Evolutionary conservation across 139 green algal genomes (phyloP), one percentile per base, ranked within the genome.

Genomic region (Haematococcus lacustris): DNA sequence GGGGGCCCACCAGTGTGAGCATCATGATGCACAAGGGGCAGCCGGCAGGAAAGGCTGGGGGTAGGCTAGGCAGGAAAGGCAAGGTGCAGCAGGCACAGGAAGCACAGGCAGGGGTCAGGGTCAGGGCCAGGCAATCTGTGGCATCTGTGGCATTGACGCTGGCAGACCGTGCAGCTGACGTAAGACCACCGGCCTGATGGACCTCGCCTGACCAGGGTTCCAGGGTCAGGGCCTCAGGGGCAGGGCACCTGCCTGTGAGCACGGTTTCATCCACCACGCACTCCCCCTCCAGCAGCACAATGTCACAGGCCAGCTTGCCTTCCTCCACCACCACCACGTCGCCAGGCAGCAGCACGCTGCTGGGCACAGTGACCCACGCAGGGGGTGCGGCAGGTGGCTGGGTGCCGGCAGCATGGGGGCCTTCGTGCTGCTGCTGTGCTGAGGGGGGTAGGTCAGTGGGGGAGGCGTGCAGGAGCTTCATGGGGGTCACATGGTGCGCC

Each of bases 211-310:
- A 21, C 47, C 47, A 57, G 13, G 47, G 47, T 57, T 21, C 13
- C 13, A 57, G 13, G 47, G 47, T 57, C 47, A 28, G 47, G 13
- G 21, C 21, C 47, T 57, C 21, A 26, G 23, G 21, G 13, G 23
- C 47, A 57, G 65, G 4, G 7, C 7, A 21, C 17, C 5, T 43
- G 37, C 65, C 38, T 50, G 68, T 64, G 17, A 66, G 47, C 2
- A 73, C 34, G 28, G 51, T 65, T 21, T 87, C 81, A 38, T 87
- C 81, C 30, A 87, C 74, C 21, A 84, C 81, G 6, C 38, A 59
- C 60, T 82, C 82, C 7, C 81, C 81, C 13, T 68, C 43, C 23
- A 87, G 50, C 1, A 87, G 75, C 41, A 80, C 74, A 28, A 80
- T 23, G 59, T 87, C 81, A 47, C 66, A 78, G 38, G 81, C 51